Evolutionary conservation across 176 grass and related monocot species (phyloP).

Genomic region (Avena insularis): DNA sequence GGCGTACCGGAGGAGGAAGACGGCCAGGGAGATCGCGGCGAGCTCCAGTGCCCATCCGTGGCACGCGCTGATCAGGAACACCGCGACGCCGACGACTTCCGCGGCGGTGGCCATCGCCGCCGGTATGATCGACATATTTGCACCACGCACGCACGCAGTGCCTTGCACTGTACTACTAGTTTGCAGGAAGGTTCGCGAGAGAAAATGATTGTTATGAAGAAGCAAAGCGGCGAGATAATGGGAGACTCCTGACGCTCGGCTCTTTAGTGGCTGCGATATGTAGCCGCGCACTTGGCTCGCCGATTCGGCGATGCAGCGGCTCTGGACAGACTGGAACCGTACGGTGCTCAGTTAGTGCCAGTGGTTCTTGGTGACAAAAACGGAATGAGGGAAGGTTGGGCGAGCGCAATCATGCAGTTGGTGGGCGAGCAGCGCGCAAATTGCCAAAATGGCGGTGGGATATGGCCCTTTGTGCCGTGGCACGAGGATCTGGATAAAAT

Average conservation of each 20-base stretch:
- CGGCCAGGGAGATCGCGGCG: slow-evolving; percentile 31
- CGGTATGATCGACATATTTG: neutral
- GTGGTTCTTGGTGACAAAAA: neutral
- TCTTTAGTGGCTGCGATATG: neutral
- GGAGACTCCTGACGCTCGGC: neutral
- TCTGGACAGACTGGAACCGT: neutral
- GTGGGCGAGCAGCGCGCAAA: neutral
- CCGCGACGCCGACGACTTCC: neutral
- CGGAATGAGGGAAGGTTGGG: neutral
- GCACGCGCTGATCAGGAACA: neutral
- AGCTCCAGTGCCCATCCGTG: slow-evolving; percentile 32
- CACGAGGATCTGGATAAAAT: neutral
- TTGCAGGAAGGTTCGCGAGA: neutral
- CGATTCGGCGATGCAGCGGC: neutral
- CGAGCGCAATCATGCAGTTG: neutral
- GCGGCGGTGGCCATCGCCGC: neutral
- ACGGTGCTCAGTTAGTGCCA: neutral
- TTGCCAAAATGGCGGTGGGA: neutral
- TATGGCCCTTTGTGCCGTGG: neutral
- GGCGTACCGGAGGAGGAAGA: slow-evolving; percentile 43
- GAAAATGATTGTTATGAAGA: neutral
- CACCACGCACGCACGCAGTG: neutral
- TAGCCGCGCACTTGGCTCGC: neutral
- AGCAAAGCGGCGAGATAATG: neutral
- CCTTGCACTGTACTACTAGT: too few species aligned